These are phyloP conservation scores for Rhizopogon roseolus DNA, from an alignment of 768 basidiomycete species.

Conservation along the genomic window DNA sequence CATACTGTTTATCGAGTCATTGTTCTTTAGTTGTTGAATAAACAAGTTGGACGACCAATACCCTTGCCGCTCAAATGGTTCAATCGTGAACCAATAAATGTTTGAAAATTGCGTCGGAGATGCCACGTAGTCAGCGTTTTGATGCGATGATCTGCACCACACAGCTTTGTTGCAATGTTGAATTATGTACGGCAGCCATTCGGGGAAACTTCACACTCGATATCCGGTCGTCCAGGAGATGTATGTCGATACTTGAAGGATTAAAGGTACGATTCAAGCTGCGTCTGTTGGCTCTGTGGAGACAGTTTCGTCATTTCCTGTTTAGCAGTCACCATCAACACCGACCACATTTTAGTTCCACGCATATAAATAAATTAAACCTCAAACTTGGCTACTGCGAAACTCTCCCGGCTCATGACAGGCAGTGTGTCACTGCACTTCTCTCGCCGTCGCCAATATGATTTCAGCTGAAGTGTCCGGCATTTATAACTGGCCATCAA, in stretches of 20 bases:
- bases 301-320: not conserved
- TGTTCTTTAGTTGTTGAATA: not conserved
- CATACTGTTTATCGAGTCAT: not conserved
- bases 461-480: not conserved
- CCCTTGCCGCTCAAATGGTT: not conserved
- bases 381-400: not conserved
- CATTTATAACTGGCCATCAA: slow-evolving; percentile 4
- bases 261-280: not conserved
- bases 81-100: not conserved
- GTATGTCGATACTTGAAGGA: not conserved
- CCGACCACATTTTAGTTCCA: not conserved
- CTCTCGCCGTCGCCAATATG: not conserved
- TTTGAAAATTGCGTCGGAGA: not conserved
- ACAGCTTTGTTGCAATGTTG: not conserved
- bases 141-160: not conserved
- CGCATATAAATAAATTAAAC: not conserved
- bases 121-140: not conserved
- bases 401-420: not conserved
- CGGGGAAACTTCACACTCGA: not conserved
- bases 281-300: not conserved
- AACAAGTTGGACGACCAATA: not conserved
- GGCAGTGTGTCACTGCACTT: not conserved
- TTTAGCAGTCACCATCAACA: not conserved
- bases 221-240: not conserved
- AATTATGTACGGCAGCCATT: not conserved